A percentile compares a stretch with the other conserved stretches of the same genome.
Conservation (phyloP, 148 eudicot genomes). For the Oxyria digyna region DNA sequence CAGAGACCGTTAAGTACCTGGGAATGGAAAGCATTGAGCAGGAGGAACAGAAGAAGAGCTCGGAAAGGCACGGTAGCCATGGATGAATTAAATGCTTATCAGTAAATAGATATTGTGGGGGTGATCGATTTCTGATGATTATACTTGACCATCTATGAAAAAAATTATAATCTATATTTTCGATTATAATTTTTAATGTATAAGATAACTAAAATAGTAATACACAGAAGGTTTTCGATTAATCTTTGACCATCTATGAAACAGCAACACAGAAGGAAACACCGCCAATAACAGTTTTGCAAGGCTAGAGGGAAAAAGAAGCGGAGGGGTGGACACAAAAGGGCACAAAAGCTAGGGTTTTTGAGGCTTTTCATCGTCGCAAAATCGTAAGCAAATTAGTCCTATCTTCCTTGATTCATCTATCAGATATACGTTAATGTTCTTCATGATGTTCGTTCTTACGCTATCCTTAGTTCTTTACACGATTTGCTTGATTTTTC, state of each 20-base stretch:
- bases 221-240: too few species aligned
- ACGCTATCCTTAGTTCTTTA: not conserved
- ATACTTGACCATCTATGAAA: too few species aligned
- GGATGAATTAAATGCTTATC: too few species aligned
- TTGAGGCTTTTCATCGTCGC: not conserved
- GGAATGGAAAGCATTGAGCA: not conserved
- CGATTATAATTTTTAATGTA: too few species aligned
- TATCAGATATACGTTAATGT: too few species aligned
- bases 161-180: too few species aligned
- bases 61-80: constrained; percentile 4
- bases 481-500: not conserved
- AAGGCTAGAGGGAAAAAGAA: not conserved
- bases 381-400: too few species aligned
- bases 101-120: not conserved
- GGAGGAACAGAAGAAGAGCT: not conserved
- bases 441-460: not conserved
- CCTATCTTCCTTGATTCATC: not conserved
- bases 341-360: not conserved
- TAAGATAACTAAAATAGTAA: too few species aligned
- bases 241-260: too few species aligned
- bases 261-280: not conserved
- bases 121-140: not conserved
- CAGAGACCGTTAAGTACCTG: not conserved
- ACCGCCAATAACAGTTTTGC: not conserved
- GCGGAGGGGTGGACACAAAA: too few species aligned